Base-by-base conservation (phyloP, 208 protist genomes). In the Leishmania mexicana region DNA sequence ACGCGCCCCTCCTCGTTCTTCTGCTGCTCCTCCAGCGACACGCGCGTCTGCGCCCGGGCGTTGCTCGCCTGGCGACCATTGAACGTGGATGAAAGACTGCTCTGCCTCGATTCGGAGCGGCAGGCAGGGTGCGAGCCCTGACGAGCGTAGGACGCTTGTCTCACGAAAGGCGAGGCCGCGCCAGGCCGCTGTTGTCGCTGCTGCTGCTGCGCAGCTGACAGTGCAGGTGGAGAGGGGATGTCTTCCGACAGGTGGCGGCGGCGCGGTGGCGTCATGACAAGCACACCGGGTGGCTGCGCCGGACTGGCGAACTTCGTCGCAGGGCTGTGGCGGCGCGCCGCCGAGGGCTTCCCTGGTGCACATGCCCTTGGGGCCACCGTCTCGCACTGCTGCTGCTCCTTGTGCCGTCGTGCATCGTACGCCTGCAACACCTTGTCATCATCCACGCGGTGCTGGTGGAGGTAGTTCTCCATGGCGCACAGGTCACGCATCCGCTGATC, bases 381-480 rank as follows among this genome's bases (percentile, higher is more conserved):
- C 42, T 81, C 75, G 35, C 71, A 57, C 64, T 79, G 72, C 73
- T 75, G 75, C 57, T 76, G 53, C 53, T 88, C 81, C 54, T 84
- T 60, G 76, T 79, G 75, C 53, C 71, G 75, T 38, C 80, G 80
- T 64, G 79, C 75, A 53, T 89, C 81, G 78, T 90, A 89, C n/a
- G 84, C 87, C 75, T 89, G 76, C 82, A 96, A 84, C 21, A 89
- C 81, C 71, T 85, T 86, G 24, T 93, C 82, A 73, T 96, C 93
- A 28, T 88, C 81, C 40, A 83, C 85, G 57, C 93, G 93, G 83
- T 95, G 94, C 85, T 94, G 91, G 57, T 88, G 80, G 17, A 96
- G 89, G 79, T 96, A 96, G 38, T 86, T 84, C 81, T 95, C 91
- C 79, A 96, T 96, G 70, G 86, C 84, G 13, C 53, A 85, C 21